Evolutionary conservation across 768 basidiomycete genomes (phyloP).

Genomic region (Pleurotus djamor): DNA sequence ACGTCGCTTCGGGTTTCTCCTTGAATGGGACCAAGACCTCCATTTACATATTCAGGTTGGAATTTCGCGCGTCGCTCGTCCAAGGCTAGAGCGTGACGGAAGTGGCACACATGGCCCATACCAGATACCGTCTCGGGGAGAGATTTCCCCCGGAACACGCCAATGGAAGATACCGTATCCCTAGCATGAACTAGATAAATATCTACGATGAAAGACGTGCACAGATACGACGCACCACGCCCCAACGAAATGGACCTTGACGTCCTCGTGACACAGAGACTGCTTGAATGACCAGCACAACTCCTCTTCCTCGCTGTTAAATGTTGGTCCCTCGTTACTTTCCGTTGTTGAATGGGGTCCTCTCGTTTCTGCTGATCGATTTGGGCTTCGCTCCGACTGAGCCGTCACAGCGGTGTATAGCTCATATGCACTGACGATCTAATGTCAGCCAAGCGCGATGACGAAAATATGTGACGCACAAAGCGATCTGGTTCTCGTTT

Average conservation of each 20-base stretch:
- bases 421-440: no score
- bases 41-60: constrained; percentile 22
- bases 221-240: constrained; percentile 40
- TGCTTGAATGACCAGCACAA: constrained; percentile 16
- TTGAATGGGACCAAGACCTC: constrained; percentile 4
- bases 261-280: constrained; percentile 17
- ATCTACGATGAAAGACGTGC: no score
- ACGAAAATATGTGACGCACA: no score
- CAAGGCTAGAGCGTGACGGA: constrained; percentile 25
- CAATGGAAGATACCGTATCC: constrained; percentile 18
- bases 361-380: no score
- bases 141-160: constrained; percentile 13
- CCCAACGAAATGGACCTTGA: constrained; percentile 42
- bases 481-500: no score
- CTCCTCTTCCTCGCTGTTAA: neutral
- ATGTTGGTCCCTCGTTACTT: no score
- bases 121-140: constrained; percentile 12
- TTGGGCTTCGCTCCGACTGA: neutral
- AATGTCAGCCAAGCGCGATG: no score
- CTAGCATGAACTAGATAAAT: constrained; percentile 19
- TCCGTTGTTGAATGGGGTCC: no score
- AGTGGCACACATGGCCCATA: constrained; percentile 25
- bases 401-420: neutral
- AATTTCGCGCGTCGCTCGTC: constrained; percentile 23
- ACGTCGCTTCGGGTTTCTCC: constrained; percentile 4